phyloP scores from a whole-genome alignment of 2,329 filamentous ascomycete genomes.

The Colletotrichum scovillei region DNA sequence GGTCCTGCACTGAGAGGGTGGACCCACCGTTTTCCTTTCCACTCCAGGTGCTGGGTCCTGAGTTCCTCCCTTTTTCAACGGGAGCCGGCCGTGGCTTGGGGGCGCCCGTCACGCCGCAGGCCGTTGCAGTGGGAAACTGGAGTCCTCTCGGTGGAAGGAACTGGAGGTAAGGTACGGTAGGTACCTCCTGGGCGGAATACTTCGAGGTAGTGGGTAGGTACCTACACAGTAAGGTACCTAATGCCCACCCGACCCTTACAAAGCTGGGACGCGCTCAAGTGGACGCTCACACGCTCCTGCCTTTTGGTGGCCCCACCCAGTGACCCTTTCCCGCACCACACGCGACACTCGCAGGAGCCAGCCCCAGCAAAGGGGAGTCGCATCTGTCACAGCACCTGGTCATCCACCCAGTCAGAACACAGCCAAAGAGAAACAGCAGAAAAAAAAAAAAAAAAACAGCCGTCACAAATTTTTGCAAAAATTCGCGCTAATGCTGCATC shows the following conservation, averaged over 20 bases:
- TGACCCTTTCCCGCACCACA: conserved; percentile 14
- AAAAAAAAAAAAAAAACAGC: background rate
- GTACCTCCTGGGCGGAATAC: too few species aligned
- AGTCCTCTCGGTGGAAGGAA: too few species aligned
- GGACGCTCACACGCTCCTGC: background rate
- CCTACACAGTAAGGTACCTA: background rate
- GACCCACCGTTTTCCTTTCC: background rate
- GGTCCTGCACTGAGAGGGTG: background rate
- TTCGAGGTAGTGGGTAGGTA: too few species aligned
- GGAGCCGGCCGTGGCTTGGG: conserved; percentile 2
- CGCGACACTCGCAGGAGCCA: conserved; percentile 27
- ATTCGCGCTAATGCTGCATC: conserved; percentile 30
- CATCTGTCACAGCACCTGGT: conserved; percentile 12
- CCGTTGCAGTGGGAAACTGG: conserved; percentile 2
- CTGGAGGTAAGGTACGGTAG: too few species aligned
- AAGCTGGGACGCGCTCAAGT: background rate
- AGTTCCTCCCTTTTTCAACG: background rate
- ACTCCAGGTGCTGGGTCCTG: background rate
- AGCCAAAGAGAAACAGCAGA: background rate
- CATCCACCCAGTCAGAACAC: background rate
- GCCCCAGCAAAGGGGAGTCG: conserved; percentile 3
- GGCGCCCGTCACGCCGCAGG: conserved; percentile 28
- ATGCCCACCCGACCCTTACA: background rate
- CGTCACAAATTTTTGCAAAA: conserved; percentile 33
- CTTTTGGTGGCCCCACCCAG: conserved; percentile 9